Evolutionary conservation across 768 basidiomycete species (phyloP).

Genomic region (Lepiota subincarnata): DNA sequence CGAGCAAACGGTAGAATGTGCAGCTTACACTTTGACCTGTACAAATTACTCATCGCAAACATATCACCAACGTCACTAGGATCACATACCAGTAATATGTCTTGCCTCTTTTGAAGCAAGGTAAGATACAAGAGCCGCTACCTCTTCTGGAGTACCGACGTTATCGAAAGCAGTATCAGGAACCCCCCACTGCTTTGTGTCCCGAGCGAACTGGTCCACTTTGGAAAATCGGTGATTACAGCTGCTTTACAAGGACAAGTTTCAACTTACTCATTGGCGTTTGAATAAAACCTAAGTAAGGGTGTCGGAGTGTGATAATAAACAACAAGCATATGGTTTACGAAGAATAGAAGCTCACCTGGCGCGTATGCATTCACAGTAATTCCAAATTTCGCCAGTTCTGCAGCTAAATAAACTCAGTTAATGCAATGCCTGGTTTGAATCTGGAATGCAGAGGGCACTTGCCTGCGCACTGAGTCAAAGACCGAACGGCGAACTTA

Average conservation of each 20-base stretch:
- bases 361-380: slow-evolving; percentile 41
- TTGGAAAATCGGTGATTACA: slow-evolving; percentile 36
- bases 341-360: slow-evolving; percentile 14
- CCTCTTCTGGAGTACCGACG: slow-evolving; percentile 12
- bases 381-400: slow-evolving; percentile 33
- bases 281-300: background rate
- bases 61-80: background rate
- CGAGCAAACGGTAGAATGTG: background rate
- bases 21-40: slow-evolving; percentile 5
- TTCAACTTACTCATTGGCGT: background rate
- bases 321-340: background rate
- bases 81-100: slow-evolving; percentile 17
- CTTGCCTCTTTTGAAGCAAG: slow-evolving; percentile 18
- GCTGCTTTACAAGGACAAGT: slow-evolving; percentile 17
- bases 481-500: slow-evolving; percentile 37
- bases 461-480: slow-evolving; percentile 37
- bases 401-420: slow-evolving; percentile 22
- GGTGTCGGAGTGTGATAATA: background rate
- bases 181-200: slow-evolving; percentile 29
- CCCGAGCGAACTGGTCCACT: slow-evolving; percentile 13
- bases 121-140: slow-evolving; percentile 19
- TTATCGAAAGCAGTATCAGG: slow-evolving; percentile 1
- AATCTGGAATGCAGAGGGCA: background rate
- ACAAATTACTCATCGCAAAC: too few relatives aligned
- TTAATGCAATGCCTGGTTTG: background rate